Base-by-base conservation (phyloP, 441 rosid species). In the Pelargonium citronellum region DNA sequence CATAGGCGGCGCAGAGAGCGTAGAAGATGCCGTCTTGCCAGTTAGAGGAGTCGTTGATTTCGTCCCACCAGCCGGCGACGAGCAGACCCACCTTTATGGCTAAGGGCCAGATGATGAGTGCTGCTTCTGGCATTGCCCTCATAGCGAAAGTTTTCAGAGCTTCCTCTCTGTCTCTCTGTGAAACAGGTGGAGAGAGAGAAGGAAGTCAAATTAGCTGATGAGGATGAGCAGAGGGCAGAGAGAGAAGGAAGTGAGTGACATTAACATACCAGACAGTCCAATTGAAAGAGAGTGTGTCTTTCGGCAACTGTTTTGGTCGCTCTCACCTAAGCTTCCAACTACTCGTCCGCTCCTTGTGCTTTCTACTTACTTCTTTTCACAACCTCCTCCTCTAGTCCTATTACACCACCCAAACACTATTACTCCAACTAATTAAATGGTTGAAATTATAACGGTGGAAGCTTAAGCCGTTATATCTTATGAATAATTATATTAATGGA, bases 21-120 rank as follows among this genome's bases (percentile, higher is more conserved):
- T 79, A 91, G 76, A 88, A 91, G 75, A 91, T 83, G 78, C 87
- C 92, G 74, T 91, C 92, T 71, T 91, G 97, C 94, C 93, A 91
- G 67, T 68, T 78, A 74, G 78, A 70, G 7, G 96, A 87, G 6
- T 84, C 87, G 73, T 87, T 84, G 78, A 87, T 79, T 73, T 84
- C 86, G 24, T 77, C 81, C 87, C 87, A 84, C 87, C 72, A 74
- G 27, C 64, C 37, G n/a, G 74, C 15, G 68, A 71, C 61, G 41
- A 73, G 24, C 57, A 49, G 15, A n/a, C 4, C 15, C 17, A 49
- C 16, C 16, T 49, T 13, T 13, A 49, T 49, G 37, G 37, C 37
- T 30, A 30, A 30, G 16, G 57, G 57, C 51, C 13, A 46, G 13
- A 44, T 44, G 49, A 9, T 44, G 15, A 47, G 55, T 27, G 30